Percentiles rank a stretch among this genome's conserved stretches.
Evolutionary conservation across 2,329 filamentous ascomycete species (phyloP).

Genomic region (Alternaria arborescens): DNA sequence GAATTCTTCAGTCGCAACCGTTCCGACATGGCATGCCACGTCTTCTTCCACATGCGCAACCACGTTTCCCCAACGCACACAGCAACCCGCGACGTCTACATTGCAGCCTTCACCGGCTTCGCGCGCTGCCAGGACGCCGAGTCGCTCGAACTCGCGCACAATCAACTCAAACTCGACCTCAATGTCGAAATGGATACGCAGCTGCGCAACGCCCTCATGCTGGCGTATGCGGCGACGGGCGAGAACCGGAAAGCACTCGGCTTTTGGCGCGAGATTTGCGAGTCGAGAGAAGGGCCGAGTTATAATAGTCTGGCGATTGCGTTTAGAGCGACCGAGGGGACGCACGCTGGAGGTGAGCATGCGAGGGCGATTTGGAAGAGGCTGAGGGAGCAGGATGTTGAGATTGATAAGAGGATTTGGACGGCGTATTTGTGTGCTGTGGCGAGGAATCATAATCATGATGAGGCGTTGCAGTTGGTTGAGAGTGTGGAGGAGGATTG

Average conservation of each 20-base stretch:
- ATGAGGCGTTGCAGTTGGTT: conserved; percentile 72
- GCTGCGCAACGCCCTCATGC: conserved; percentile 85
- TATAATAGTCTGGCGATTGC: conserved; percentile 82
- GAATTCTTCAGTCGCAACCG: conserved; percentile 80
- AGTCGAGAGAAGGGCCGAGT: conserved; percentile 83
- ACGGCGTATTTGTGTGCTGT: conserved; percentile 79
- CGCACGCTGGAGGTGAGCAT: conserved; percentile 55
- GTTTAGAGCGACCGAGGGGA: conserved; percentile 78
- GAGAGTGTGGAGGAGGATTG: conserved; percentile 71
- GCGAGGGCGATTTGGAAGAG: conserved; percentile 72
- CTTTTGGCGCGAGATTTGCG: conserved; percentile 86
- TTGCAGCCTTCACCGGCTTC: conserved; percentile 78
- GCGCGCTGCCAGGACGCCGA: conserved; percentile 67
- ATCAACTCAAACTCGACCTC: conserved; percentile 94
- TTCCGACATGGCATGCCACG: conserved; percentile 82
- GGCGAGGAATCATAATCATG: conserved; percentile 74
- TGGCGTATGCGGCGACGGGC: conserved; percentile 78
- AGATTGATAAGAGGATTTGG: conserved; percentile 77
- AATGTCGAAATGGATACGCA: conserved; percentile 77
- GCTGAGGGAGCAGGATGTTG: conserved; percentile 77
- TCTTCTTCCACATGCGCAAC: conserved; percentile 94
- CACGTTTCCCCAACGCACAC: conserved; percentile 69
- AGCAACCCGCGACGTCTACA: conserved; percentile 78
- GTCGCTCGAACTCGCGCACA: conserved; percentile 79
- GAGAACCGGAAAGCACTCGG: conserved; percentile 72